These are phyloP conservation scores for Polyplosphaeria fusca DNA, from an alignment of 495 filamentous ascomycete genomes.

Conservation along the genomic window DNA sequence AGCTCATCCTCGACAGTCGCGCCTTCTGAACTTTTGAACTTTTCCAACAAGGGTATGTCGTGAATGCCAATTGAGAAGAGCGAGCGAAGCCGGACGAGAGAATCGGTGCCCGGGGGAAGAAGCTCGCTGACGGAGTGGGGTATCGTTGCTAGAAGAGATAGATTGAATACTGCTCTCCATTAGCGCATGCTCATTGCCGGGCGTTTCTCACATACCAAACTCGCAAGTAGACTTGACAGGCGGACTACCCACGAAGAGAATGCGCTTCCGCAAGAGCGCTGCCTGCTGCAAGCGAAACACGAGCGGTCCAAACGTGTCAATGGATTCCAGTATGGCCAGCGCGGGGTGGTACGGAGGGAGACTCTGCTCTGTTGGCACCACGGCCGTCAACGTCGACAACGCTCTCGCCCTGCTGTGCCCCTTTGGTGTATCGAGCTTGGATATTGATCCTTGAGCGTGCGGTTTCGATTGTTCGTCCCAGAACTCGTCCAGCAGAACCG, in stretches of 20 bases:
- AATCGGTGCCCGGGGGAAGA: conserved; percentile 55
- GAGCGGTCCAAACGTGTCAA: conserved; percentile 83
- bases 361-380: conserved; percentile 60
- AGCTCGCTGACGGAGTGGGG: conserved; percentile 61
- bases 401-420: conserved; percentile 25
- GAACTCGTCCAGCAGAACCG: conserved; percentile 66
- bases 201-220: conserved; percentile 61
- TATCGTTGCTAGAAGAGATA: conserved; percentile 84
- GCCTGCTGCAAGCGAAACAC: conserved; percentile 87
- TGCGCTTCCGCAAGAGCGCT: conserved; percentile 81
- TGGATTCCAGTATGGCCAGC: conserved; percentile 68
- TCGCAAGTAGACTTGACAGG: conserved; percentile 84
- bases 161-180: conserved; percentile 70
- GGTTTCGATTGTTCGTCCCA: conserved; percentile 60
- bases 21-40: conserved; percentile 39
- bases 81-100: conserved; percentile 66
- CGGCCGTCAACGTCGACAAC: conserved; percentile 27
- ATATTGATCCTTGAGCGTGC: conserved; percentile 2
- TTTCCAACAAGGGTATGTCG: conserved; percentile 76
- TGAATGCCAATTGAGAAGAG: conserved; percentile 90
- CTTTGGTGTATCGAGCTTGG: conserved; percentile 1
- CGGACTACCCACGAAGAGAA: conserved; percentile 77
- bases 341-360: conserved; percentile 81
- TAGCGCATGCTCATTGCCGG: not conserved
- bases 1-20: conserved; percentile 41